These are phyloP conservation scores for Solanum neorickii DNA, from an alignment of 257 asterid species.

Conservation along the genomic window DNA sequence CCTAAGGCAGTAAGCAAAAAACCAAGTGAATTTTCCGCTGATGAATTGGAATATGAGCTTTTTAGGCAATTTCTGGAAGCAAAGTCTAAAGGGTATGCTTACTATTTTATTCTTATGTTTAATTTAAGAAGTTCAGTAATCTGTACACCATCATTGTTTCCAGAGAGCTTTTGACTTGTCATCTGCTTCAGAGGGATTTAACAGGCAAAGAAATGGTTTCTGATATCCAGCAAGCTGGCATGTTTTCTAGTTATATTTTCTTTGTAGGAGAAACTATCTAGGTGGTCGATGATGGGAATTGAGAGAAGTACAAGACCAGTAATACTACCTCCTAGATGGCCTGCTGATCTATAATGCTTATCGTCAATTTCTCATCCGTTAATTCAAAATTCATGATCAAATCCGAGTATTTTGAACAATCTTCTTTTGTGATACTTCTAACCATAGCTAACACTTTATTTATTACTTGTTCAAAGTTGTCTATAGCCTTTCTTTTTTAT, in stretches of 20 bases:
- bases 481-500: background rate
- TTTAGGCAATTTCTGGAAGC: conserved; percentile 27
- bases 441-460: background rate
- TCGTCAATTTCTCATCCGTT: background rate
- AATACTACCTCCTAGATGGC: background rate
- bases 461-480: background rate
- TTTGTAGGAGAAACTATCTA: background rate
- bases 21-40: conserved; percentile 29
- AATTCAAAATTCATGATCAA: background rate
- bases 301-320: background rate
- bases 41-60: conserved; percentile 47
- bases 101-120: background rate
- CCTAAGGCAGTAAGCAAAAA: conserved; percentile 24
- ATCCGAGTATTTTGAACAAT: background rate
- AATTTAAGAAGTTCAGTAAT: background rate
- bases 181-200: background rate
- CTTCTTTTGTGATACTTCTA: background rate
- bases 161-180: background rate
- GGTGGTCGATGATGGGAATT: background rate
- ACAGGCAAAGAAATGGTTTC: background rate
- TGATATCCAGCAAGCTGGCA: background rate
- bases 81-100: conserved; percentile 43
- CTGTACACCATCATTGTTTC: background rate
- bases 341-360: background rate
- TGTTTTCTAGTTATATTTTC: background rate